Conservation (phyloP, 2,329 filamentous ascomycete genomes). For the Intubia oerlemansii region DNA sequence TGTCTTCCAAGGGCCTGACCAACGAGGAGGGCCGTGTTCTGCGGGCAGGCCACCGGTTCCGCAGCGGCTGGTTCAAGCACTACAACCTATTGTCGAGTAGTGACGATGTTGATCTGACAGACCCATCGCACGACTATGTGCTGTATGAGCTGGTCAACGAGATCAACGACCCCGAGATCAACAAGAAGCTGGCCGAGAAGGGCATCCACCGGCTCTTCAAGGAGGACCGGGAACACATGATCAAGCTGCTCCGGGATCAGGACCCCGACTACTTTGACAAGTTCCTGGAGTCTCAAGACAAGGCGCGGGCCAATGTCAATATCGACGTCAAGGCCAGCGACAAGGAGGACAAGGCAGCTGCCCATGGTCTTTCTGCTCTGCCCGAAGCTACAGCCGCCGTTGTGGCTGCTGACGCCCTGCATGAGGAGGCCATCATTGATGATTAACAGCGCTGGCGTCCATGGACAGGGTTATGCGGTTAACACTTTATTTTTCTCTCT, state of each 20-base stretch:
- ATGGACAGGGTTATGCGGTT: too few relatives aligned
- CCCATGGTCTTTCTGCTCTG: background rate
- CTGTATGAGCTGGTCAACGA: slow-evolving; percentile 43
- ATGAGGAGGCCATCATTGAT: slow-evolving; percentile 1
- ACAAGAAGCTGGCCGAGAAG: slow-evolving; percentile 28
- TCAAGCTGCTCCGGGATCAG: slow-evolving; percentile 28
- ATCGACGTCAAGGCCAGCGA: slow-evolving; percentile 5
- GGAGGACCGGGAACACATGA: slow-evolving; percentile 29
- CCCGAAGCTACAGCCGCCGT: too few relatives aligned
- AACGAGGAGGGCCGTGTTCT: slow-evolving; percentile 35
- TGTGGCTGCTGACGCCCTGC: too few relatives aligned
- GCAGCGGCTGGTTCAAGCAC: slow-evolving; percentile 29
- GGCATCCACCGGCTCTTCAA: slow-evolving; percentile 41
- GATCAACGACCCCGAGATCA: slow-evolving; percentile 36
- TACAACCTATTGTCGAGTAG: slow-evolving; percentile 25
- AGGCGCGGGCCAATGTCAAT: slow-evolving; percentile 31
- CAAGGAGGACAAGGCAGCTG: background rate
- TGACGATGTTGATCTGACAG: slow-evolving; percentile 26
- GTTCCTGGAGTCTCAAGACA: slow-evolving; percentile 40
- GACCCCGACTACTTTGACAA: slow-evolving; percentile 45
- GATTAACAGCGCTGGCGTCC: too few relatives aligned
- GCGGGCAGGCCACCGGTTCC: slow-evolving; percentile 34
- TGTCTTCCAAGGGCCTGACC: slow-evolving; percentile 27
- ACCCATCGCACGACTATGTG: slow-evolving; percentile 27
- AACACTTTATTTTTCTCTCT: too few relatives aligned